Conservation (phyloP, 257 asterid species). For the Penstemon davidsonii region DNA sequence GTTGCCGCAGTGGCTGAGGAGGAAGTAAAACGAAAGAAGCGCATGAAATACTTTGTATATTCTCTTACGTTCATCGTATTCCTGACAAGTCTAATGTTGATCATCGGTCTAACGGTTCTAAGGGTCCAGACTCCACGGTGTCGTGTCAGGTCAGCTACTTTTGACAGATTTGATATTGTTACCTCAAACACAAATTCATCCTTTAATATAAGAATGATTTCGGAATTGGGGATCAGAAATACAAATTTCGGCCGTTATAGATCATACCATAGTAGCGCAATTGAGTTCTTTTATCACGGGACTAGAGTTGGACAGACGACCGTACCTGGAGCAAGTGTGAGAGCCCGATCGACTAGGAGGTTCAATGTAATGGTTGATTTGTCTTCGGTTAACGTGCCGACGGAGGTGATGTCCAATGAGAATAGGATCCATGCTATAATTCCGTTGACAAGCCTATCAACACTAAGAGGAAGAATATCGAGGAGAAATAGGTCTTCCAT, state of each 20-base stretch:
- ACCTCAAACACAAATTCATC: conserved; percentile 18
- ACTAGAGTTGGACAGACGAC: conserved; percentile 16
- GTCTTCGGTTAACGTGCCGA: neutral
- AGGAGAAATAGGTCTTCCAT: conserved; percentile 27
- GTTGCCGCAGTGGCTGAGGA: conserved; percentile 15
- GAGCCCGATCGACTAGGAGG: conserved; percentile 17
- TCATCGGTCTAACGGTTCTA: conserved; percentile 20
- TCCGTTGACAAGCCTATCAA: conserved; percentile 21
- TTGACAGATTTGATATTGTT: conserved; percentile 3
- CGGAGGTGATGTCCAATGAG: neutral
- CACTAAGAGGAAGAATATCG: conserved; percentile 32
- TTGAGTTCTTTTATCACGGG: conserved; percentile 24
- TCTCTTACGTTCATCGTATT: conserved; percentile 15
- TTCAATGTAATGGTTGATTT: conserved; percentile 18
- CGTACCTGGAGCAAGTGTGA: conserved; percentile 18
- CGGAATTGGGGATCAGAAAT: conserved; percentile 21
- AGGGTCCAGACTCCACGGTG: conserved; percentile 18
- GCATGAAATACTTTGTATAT: conserved; percentile 19
- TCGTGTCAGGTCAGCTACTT: conserved; percentile 22
- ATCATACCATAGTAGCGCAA: conserved; percentile 12
- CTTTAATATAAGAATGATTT: conserved; percentile 10
- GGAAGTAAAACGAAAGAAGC: conserved; percentile 26
- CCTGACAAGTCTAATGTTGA: conserved; percentile 1
- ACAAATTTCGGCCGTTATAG: conserved; percentile 24
- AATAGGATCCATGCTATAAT: neutral